Evolutionary conservation across 108 stramenopile genomes (phyloP).

Genomic region (Nitzschia inconspicua): DNA sequence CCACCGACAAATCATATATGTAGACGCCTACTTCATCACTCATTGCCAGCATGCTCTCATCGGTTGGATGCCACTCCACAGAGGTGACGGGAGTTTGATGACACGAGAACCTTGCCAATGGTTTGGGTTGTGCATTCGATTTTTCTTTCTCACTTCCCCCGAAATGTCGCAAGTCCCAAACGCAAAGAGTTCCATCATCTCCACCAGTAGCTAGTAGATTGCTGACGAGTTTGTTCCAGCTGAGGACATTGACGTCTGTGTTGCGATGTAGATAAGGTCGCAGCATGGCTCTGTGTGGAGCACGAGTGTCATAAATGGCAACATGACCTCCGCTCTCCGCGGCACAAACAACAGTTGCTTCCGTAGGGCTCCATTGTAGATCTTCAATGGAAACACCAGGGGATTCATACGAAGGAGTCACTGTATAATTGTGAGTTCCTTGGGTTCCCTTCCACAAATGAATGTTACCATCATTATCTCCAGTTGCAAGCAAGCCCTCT

Average conservation of each 20-base stretch:
- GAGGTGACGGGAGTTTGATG: slow-evolving; percentile 91
- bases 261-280: slow-evolving; percentile 63
- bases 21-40: slow-evolving; percentile 87
- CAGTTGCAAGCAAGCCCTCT: slow-evolving; percentile 80
- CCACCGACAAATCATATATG: slow-evolving; percentile 95
- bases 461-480: slow-evolving; percentile 88
- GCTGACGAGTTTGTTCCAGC: slow-evolving; percentile 90
- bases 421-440: slow-evolving; percentile 32
- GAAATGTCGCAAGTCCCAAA: slow-evolving; percentile 95
- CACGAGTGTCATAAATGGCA: slow-evolving; percentile 90
- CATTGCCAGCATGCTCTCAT: slow-evolving; percentile 90
- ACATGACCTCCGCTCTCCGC: slow-evolving; percentile 80
- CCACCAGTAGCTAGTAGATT: slow-evolving; percentile 92
- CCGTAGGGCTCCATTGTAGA: slow-evolving; percentile 94
- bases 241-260: slow-evolving; percentile 94
- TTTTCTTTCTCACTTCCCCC: slow-evolving; percentile 2
- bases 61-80: slow-evolving; percentile 97
- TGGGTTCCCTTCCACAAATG: slow-evolving; percentile 69
- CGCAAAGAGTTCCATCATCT: slow-evolving; percentile 90
- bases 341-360: slow-evolving; percentile 91
- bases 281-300: slow-evolving; percentile 78
- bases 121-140: slow-evolving; percentile 37
- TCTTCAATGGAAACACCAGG: slow-evolving; percentile 82
- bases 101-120: slow-evolving; percentile 87
- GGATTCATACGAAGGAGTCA: slow-evolving; percentile 48